Conservation (phyloP, 2,329 filamentous ascomycete species). For the Trichoderma citrinoviride region DNA sequence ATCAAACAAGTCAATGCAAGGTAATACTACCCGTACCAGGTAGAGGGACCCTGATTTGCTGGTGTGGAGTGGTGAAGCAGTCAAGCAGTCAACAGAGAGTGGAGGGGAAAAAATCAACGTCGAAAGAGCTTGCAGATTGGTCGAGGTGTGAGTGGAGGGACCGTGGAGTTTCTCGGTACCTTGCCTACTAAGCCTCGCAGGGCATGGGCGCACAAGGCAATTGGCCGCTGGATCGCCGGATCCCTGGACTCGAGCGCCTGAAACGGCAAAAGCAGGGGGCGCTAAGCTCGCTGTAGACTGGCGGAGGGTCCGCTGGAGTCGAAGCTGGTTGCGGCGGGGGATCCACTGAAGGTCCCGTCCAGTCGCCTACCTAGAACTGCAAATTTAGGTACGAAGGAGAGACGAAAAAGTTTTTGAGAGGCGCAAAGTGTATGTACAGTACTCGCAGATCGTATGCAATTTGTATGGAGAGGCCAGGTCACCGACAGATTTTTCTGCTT, state of each 20-base stretch:
- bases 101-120: background rate
- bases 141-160: background rate
- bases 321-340: constrained; percentile 10
- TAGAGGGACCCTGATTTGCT: too few relatives aligned
- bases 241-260: background rate
- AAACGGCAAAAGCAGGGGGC: constrained; percentile 13
- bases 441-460: background rate
- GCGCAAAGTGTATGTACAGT: background rate
- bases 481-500: constrained; percentile 10
- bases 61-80: background rate
- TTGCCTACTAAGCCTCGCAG: constrained; percentile 19
- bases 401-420: background rate
- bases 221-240: constrained; percentile 1
- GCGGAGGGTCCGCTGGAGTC: constrained; percentile 11
- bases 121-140: constrained; percentile 16
- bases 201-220: background rate
- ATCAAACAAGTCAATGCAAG: background rate
- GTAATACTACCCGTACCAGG: too few relatives aligned
- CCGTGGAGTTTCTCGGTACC: constrained; percentile 2
- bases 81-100: background rate
- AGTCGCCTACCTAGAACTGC: background rate
- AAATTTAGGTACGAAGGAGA: background rate
- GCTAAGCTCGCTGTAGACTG: constrained; percentile 13
- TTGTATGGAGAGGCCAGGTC: constrained; percentile 1
- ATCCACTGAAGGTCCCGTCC: constrained; percentile 7